phyloP scores from a whole-genome alignment of 2,329 filamentous ascomycete species.

The Nemania sp. region DNA sequence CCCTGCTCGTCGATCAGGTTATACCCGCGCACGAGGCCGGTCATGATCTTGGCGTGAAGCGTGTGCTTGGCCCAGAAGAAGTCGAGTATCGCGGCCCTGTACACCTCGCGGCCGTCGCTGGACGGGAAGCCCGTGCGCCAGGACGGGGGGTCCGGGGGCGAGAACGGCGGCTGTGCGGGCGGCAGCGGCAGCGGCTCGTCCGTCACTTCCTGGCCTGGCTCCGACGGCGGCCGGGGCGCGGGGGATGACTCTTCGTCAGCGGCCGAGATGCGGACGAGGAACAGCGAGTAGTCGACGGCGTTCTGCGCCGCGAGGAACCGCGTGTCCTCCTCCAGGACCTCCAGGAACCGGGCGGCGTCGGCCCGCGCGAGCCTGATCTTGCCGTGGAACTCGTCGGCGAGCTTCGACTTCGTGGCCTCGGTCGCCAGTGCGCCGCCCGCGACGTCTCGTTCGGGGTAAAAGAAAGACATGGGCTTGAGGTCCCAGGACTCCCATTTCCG shows the following conservation, averaged over 20 bases:
- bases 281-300: conserved; percentile 76
- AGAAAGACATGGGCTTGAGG: conserved; percentile 74
- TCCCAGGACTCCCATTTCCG: conserved; percentile 72
- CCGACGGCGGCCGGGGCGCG: conserved; percentile 53
- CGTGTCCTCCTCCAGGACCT: conserved; percentile 64
- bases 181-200: conserved; percentile 30
- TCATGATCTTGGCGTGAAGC: conserved; percentile 67
- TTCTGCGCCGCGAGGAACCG: conserved; percentile 64
- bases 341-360: conserved; percentile 60
- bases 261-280: conserved; percentile 60
- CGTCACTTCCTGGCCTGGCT: conserved; percentile 20
- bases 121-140: conserved; percentile 69
- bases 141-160: conserved; percentile 44
- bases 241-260: conserved; percentile 30
- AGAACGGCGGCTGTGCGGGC: conserved; percentile 40
- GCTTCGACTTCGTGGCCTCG: conserved; percentile 65
- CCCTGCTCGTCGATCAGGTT: conserved; percentile 67
- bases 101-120: conserved; percentile 67
- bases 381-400: conserved; percentile 70
- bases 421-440: conserved; percentile 66
- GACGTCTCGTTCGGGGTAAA: conserved; percentile 75
- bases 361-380: conserved; percentile 62
- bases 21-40: conserved; percentile 65
- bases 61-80: conserved; percentile 82
- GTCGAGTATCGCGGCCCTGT: conserved; percentile 70